Evolutionary conservation across 257 asterid genomes (phyloP).

Genomic region (Lycium barbarum): DNA sequence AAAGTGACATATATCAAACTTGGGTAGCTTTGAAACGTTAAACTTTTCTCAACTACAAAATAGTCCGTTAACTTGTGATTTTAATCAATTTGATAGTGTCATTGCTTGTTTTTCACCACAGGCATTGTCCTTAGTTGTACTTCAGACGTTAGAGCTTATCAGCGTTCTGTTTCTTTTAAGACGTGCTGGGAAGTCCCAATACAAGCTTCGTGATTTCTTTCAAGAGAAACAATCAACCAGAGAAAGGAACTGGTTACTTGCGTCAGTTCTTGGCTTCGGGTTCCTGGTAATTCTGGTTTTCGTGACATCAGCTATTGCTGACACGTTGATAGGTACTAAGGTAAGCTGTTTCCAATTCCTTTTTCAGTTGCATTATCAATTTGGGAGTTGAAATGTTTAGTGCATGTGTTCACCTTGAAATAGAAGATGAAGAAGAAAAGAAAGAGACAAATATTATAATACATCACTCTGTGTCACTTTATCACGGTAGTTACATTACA

Average conservation of each 20-base stretch:
- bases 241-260: conserved; percentile 69
- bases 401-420: background rate
- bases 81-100: background rate
- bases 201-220: conserved; percentile 60
- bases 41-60: conserved; percentile 2
- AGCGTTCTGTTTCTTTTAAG: conserved; percentile 63
- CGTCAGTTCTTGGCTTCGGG: conserved; percentile 60
- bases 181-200: conserved; percentile 57
- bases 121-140: conserved; percentile 61
- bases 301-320: conserved; percentile 62
- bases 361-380: background rate
- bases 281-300: conserved; percentile 62
- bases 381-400: background rate
- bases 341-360: conserved; percentile 38
- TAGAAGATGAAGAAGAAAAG: background rate
- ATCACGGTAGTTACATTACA: background rate
- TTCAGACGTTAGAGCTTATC: conserved; percentile 69
- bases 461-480: background rate
- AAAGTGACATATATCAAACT: background rate
- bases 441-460: background rate
- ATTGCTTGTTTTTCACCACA: conserved; percentile 36
- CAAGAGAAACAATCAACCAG: conserved; percentile 40
- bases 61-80: background rate
- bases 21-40: background rate
- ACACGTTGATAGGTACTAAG: conserved; percentile 57